Conservation (phyloP, 192 early-diverging fungal genomes). For the Glomus cerebriforme region DNA sequence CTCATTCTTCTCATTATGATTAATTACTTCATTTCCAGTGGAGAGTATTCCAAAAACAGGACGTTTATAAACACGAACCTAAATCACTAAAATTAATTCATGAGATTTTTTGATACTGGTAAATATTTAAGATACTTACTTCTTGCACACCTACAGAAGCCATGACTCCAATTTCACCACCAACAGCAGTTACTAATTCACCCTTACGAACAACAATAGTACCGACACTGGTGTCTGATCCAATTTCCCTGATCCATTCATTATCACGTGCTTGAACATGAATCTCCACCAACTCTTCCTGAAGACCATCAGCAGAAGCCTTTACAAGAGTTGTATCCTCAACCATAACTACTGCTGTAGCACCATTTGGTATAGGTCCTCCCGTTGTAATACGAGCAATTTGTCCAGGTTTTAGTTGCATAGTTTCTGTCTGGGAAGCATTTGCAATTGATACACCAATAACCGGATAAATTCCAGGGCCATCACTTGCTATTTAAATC, state of each 20-base stretch:
- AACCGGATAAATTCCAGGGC: slow-evolving; percentile 78
- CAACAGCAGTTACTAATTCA: slow-evolving; percentile 61
- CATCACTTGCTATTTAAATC: slow-evolving; percentile 60
- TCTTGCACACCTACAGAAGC: slow-evolving; percentile 72
- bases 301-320: slow-evolving; percentile 53
- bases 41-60: slow-evolving; percentile 83
- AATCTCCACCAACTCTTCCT: slow-evolving; percentile 60
- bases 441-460: slow-evolving; percentile 58
- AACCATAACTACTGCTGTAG: slow-evolving; percentile 95
- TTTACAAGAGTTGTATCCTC: slow-evolving; percentile 83
- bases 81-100: not conserved
- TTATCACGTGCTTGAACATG: slow-evolving; percentile 42
- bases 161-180: slow-evolving; percentile 85
- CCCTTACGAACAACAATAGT: slow-evolving; percentile 61
- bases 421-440: slow-evolving; percentile 19
- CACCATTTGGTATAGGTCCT: slow-evolving; percentile 78
- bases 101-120: not conserved
- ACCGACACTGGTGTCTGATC: slow-evolving; percentile 70
- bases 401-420: slow-evolving; percentile 55
- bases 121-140: slow-evolving; percentile 39
- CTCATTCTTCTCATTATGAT: slow-evolving; percentile 43
- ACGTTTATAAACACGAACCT: slow-evolving; percentile 59
- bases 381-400: slow-evolving; percentile 87
- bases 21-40: slow-evolving; percentile 86
- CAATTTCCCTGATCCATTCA: slow-evolving; percentile 81